Evolutionary conservation across 176 grass and related monocot species (phyloP).

Genomic region (Pharus latifolius): DNA sequence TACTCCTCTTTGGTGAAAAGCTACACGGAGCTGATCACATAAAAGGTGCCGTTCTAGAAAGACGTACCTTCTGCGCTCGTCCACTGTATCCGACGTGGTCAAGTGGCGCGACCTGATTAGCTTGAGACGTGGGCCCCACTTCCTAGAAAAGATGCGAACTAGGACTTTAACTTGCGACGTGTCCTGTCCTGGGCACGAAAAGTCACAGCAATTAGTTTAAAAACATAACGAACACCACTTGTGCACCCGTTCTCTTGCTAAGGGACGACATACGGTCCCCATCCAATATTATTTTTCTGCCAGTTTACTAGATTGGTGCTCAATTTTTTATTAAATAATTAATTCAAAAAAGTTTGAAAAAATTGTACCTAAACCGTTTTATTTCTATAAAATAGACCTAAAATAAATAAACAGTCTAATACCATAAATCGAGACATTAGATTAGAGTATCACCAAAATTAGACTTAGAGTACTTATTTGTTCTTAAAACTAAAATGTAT

Average conservation of each 20-base stretch:
- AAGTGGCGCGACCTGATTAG: constrained; percentile 13
- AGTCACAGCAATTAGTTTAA: not conserved
- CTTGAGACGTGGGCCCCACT: not conserved
- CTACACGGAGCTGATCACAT: too few species aligned
- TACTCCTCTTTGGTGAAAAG: too few species aligned
- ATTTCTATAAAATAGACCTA: too few species aligned
- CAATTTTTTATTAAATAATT: too few species aligned
- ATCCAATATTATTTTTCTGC: not conserved
- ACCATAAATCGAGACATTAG: too few species aligned
- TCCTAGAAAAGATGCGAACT: not conserved
- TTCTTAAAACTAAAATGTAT: too few species aligned
- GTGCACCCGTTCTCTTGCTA: not conserved
- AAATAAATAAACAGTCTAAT: too few species aligned
- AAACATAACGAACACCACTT: not conserved
- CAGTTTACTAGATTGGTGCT: not conserved
- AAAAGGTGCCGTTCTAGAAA: not conserved
- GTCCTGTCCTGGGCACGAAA: not conserved
- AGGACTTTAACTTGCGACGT: not conserved
- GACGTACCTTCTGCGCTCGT: not conserved
- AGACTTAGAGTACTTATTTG: too few species aligned
- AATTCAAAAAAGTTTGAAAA: too few species aligned
- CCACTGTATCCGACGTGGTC: not conserved
- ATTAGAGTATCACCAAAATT: too few species aligned
- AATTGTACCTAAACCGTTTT: too few species aligned
- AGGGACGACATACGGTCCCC: not conserved